Base-by-base conservation (phyloP, 495 filamentous ascomycete species). In the Talaromyces stipitatus region DNA sequence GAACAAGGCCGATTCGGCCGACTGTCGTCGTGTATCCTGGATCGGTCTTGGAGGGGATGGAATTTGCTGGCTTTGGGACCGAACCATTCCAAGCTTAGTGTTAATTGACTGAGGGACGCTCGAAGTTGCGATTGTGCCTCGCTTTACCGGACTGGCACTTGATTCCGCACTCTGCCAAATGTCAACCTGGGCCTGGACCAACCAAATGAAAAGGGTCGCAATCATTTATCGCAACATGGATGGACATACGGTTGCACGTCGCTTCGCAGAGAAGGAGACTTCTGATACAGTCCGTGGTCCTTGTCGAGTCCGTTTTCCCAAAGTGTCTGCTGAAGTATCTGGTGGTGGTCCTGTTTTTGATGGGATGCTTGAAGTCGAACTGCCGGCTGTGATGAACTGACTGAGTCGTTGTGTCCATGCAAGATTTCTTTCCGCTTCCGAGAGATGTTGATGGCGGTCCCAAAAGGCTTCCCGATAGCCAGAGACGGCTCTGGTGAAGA, bases 241-340 rank as follows among this genome's bases (percentile, higher is more conserved):
- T 33, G 30, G 66, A 74, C 75, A 65, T 78, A 78, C 75, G 72
- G 72, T 78, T 70, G 73, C 75, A 73, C 72, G 71, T 64, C 75
- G 73, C 69, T 78, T 78, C 56, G 72, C 69, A 62, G 63, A n/a
- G n/a, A n/a, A 64, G 10, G 54, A 28, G 60, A 68, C 65, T 69
- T 71, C 72, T 72, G 66, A 62, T 60, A 58, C 65, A 38, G 72
- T 78, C 65, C 73, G 69, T 23, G 73, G 74, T 53, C 74, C 74
- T 69, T 70, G 73, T 69, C 73, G 73, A 60, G 63, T 66, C 59
- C 74, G 69, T 73, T 78, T 76, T 60, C 73, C 72, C 58, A 69
- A 64, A 54, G 66, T 74, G 45, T 67, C 68, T 53, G 62, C 54
- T 53, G 60, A 50, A 32, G 61, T 45, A 30, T 47, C 61, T 16